phyloP scores from a whole-genome alignment of 345 rosid species.

The Euphorbia peplus region DNA sequence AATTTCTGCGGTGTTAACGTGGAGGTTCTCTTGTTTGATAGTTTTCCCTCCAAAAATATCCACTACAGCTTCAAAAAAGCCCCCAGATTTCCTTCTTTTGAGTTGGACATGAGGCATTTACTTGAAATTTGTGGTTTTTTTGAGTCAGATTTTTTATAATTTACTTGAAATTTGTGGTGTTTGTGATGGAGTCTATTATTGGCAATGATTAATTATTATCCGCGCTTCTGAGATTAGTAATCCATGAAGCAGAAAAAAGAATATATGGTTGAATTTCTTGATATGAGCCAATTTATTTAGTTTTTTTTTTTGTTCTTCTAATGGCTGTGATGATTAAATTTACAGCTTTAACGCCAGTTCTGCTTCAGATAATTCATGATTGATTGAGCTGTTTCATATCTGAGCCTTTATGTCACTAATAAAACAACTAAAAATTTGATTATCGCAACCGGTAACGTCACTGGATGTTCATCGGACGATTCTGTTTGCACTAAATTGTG shows the following conservation, averaged over 20 bases:
- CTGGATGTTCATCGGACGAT: too few species aligned
- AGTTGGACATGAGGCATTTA: background rate
- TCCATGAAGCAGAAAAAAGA: slow-evolving; percentile 49
- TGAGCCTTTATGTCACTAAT: slow-evolving; percentile 41
- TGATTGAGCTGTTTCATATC: slow-evolving; percentile 62
- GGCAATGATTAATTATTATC: slow-evolving; percentile 65
- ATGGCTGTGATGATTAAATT: slow-evolving; percentile 46
- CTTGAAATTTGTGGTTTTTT: too few species aligned
- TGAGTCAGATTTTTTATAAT: background rate
- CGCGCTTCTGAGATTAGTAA: slow-evolving; percentile 74
- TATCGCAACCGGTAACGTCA: too few species aligned
- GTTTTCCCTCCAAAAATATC: slow-evolving; percentile 46
- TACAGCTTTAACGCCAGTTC: slow-evolving; percentile 90
- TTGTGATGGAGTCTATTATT: background rate
- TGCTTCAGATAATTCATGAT: slow-evolving; percentile 97
- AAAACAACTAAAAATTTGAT: background rate
- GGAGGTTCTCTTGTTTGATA: slow-evolving; percentile 32
- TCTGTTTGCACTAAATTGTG: too few species aligned
- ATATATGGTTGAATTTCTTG: slow-evolving; percentile 71
- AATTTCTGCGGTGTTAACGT: slow-evolving; percentile 41
- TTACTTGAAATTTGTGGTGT: too few species aligned
- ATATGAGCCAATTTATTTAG: slow-evolving; percentile 47
- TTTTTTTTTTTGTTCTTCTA: background rate
- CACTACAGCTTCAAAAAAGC: slow-evolving; percentile 14
- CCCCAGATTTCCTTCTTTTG: background rate